phyloP scores from a whole-genome alignment of 805 yeast species.

The Zygoascus bituminiphila region DNA sequence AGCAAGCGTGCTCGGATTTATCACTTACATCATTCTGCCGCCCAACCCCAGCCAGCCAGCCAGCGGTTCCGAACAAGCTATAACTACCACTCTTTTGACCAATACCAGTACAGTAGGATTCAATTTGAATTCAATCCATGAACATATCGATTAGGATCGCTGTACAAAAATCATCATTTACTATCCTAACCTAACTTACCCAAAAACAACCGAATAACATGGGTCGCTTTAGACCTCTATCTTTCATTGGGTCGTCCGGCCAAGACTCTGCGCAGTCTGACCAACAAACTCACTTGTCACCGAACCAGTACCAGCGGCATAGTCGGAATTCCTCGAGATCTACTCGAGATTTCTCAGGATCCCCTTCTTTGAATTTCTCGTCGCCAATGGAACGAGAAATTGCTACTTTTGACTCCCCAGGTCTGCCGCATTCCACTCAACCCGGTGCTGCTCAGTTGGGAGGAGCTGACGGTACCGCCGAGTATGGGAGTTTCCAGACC shows the following conservation, averaged over 20 bases:
- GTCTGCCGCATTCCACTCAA: not conserved
- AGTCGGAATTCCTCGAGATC: not conserved
- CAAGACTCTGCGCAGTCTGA: not conserved
- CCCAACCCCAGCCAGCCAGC: too few species aligned
- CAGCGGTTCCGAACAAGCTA: too few species aligned
- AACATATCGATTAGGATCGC: too few species aligned
- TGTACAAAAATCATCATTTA: too few species aligned
- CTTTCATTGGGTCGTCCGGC: not conserved
- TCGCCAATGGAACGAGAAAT: slow-evolving; percentile 1
- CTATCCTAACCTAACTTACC: too few species aligned
- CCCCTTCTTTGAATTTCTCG: not conserved
- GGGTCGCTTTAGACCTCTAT: not conserved
- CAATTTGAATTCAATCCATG: too few species aligned
- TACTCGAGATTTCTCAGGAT: not conserved
- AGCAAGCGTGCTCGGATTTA: too few species aligned
- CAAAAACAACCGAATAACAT: too few species aligned
- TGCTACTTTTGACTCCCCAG: not conserved
- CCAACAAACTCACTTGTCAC: not conserved
- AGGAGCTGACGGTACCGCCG: not conserved
- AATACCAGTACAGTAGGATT: too few species aligned
- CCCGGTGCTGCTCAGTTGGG: not conserved
- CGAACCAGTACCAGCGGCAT: not conserved
- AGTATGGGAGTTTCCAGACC: not conserved
- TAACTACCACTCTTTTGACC: too few species aligned
- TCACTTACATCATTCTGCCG: too few species aligned